These are phyloP conservation scores for Balakata baccata DNA, from an alignment of 345 rosid genomes.

Conservation along the genomic window DNA sequence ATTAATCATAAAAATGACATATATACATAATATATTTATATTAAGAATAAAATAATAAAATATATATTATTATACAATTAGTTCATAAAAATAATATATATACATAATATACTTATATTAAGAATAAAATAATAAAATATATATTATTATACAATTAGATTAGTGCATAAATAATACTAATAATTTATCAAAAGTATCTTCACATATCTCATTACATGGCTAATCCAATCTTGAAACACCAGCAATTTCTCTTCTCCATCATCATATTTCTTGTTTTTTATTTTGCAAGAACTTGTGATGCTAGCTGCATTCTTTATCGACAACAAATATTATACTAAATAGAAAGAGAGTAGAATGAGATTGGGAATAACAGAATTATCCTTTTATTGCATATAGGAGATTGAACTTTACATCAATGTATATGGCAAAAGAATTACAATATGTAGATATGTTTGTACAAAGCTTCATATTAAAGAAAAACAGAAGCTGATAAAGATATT, in stretches of 20 bases:
- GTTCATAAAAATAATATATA: too few relatives aligned
- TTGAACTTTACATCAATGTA: neutral
- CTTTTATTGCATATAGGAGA: slow-evolving; percentile 1
- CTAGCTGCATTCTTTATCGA: slow-evolving; percentile 35
- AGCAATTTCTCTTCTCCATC: neutral
- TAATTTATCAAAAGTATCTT: too few relatives aligned
- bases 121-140: too few relatives aligned
- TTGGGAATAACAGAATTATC: neutral
- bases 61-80: too few relatives aligned
- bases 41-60: too few relatives aligned
- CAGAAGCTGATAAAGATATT: slow-evolving; percentile 32
- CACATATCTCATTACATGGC: slow-evolving; percentile 3
- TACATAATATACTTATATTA: too few relatives aligned
- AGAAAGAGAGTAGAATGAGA: too few relatives aligned
- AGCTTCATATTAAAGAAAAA: slow-evolving; percentile 33
- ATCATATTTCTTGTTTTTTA: slow-evolving; percentile 12
- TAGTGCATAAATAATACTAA: too few relatives aligned
- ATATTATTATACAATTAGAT: too few relatives aligned
- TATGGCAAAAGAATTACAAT: slow-evolving; percentile 20
- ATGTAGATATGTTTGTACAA: slow-evolving; percentile 15
- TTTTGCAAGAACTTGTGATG: neutral
- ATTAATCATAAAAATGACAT: too few relatives aligned
- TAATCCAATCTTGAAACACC: slow-evolving; percentile 3
- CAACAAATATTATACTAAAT: too few relatives aligned
- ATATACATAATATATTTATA: too few relatives aligned